Base-by-base conservation (phyloP, 352 stramenopile species). In the Phytophthora niederhauseri region DNA sequence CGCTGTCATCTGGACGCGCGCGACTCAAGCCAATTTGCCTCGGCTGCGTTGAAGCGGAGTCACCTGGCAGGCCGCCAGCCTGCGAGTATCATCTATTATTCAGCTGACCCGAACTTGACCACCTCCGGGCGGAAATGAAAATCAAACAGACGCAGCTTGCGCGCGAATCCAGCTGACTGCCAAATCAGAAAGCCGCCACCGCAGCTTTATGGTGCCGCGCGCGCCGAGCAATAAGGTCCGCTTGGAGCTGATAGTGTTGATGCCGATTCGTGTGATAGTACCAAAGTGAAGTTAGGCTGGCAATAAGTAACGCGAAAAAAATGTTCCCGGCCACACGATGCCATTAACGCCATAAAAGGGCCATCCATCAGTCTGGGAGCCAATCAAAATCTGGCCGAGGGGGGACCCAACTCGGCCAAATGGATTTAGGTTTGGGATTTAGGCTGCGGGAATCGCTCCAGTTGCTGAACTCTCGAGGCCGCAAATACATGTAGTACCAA, bases 1-100 rank as follows among this genome's bases (percentile, higher is more conserved):
- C 34, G 61, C 50, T 50, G 63, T 12, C 15, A 17, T 50, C 52
- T 70, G 58, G 50, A 14, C 38, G 48, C 22, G 34, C 48, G 34
- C 26, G 52, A 58, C 31, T 43, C 58, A 38, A 71, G 51, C 6
- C 36, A 9, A 49, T 19, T 9, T 55, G 43, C 50, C 24, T 61
- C 53, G 43, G 26, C 22, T 19, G 15, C 36, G 22, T 63, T 63
- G 66, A 63, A 45, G 43, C 6, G 15, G 15, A 53, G 49, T 46
- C 38, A 57, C 45, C 38, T 41, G 15, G 11, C 28, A 61, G 64
- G 14, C 57, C 9, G 64, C 28, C 57, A 71, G 36, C 24, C 57
- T 61, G 51, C 57, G 31, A 43, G 31, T 73, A 41, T 15, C 17
- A 62, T 70, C 49, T 67, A 72, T 66, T 65, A 46, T 60, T 52